These are phyloP conservation scores for Eucommia ulmoides DNA, from an alignment of 257 asterid genomes.

Conservation along the genomic window DNA sequence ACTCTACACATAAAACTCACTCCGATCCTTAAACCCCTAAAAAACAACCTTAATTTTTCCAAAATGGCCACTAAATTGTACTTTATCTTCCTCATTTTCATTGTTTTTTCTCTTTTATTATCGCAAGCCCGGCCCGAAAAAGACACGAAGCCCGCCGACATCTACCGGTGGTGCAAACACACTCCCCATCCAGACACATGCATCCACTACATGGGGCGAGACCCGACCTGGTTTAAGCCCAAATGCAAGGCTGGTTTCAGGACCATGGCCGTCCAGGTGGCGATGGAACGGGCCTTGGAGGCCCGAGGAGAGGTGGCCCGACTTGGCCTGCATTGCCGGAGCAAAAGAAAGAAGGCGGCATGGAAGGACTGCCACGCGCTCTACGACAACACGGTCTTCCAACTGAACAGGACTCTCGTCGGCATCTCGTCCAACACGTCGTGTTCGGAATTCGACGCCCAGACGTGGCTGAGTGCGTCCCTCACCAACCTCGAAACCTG, in stretches of 20 bases:
- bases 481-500: constrained; percentile 5
- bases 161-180: constrained; percentile 44
- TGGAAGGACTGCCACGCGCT: constrained; percentile 42
- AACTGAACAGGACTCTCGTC: constrained; percentile 19
- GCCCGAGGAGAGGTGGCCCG: constrained; percentile 19
- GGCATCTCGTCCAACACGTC: not conserved
- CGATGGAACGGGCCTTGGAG: constrained; percentile 35
- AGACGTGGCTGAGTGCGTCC: constrained; percentile 6
- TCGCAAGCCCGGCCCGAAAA: constrained; percentile 2
- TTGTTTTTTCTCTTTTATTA: constrained; percentile 13
- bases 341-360: constrained; percentile 16
- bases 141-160: constrained; percentile 14
- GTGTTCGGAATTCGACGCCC: constrained; percentile 2
- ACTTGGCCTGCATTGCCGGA: constrained; percentile 13
- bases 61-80: not conserved
- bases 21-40: no score
- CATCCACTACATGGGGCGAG: constrained; percentile 27
- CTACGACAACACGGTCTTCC: constrained; percentile 33
- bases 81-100: constrained; percentile 1
- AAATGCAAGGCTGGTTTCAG: constrained; percentile 31
- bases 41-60: no score
- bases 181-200: constrained; percentile 66
- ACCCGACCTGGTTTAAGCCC: constrained; percentile 15
- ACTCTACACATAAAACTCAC: no score
- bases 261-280: constrained; percentile 31